Percentiles rank a stretch among this genome's conserved stretches.
Conservation (phyloP, 1,139 yeast species). For the Taphrina pruni region DNA sequence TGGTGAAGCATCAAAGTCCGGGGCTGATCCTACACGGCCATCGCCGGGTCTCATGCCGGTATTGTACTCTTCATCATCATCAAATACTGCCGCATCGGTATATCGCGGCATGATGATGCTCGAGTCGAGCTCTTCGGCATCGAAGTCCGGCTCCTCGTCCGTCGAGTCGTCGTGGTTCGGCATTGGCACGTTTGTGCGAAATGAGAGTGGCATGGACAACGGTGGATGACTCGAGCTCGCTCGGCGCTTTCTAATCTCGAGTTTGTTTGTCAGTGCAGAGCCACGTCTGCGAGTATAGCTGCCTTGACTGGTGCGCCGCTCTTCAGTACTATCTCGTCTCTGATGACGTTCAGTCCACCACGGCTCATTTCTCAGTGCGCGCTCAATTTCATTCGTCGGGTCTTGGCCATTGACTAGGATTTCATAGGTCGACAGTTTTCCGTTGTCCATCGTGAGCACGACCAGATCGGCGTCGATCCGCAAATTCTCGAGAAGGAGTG, state of each 20-base stretch:
- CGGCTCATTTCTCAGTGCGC: conserved; percentile 31
- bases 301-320: conserved; percentile 14
- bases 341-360: conserved; percentile 37
- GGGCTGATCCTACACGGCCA: background rate
- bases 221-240: conserved; percentile 23
- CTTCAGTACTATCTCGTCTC: background rate
- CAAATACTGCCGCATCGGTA: conserved; percentile 29
- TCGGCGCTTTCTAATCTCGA: conserved; percentile 17
- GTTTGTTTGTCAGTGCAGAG: background rate
- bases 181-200: conserved; percentile 36
- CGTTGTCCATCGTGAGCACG: conserved; percentile 70
- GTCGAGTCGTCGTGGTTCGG: conserved; percentile 32
- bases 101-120: conserved; percentile 16
- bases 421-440: conserved; percentile 69
- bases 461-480: conserved; percentile 80
- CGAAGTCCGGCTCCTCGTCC: conserved; percentile 18
- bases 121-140: conserved; percentile 2
- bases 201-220: conserved; percentile 25
- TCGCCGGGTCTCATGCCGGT: background rate
- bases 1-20: conserved; percentile 26
- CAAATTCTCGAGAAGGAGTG: conserved; percentile 68
- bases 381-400: conserved; percentile 48
- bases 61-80: conserved; percentile 21
- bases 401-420: conserved; percentile 70
- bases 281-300: conserved; percentile 6